phyloP scores from a whole-genome alignment of 1,284 basidiomycete genomes.

The Prillingera fragicola region DNA sequence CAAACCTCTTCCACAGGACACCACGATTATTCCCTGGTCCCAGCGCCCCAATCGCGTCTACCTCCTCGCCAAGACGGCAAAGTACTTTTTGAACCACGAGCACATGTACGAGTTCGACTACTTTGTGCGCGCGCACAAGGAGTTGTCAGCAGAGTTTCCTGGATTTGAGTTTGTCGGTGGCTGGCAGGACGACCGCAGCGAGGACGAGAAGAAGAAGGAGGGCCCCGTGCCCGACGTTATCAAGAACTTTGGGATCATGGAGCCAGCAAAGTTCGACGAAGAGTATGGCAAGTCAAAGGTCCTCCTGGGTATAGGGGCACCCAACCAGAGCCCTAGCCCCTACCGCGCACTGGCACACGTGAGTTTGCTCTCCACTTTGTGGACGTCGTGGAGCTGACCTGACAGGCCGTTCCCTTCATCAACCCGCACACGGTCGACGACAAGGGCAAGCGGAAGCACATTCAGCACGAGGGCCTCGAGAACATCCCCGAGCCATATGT shows the following conservation, averaged over 20 bases:
- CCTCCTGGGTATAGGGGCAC: conserved; percentile 24
- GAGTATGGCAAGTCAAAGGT: conserved; percentile 1
- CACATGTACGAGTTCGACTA: conserved; percentile 6
- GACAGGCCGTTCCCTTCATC: conserved; percentile 1
- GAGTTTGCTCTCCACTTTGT: too few relatives aligned
- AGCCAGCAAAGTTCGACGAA: conserved; percentile 7
- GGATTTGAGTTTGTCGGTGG: conserved; percentile 19
- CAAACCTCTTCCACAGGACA: neutral
- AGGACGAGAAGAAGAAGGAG: neutral
- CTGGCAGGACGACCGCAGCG: conserved; percentile 12
- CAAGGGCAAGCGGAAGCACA: neutral
- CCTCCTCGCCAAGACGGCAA: conserved; percentile 21
- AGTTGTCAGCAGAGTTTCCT: conserved; percentile 12
- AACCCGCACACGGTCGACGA: conserved; percentile 2
- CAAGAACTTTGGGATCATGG: conserved; percentile 17
- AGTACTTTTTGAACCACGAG: conserved; percentile 21
- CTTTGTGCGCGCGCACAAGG: conserved; percentile 5
- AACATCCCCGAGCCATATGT: conserved; percentile 6
- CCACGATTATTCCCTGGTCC: neutral
- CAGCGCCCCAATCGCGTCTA: conserved; percentile 20
- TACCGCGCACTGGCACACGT: conserved; percentile 14
- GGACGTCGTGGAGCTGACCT: too few relatives aligned
- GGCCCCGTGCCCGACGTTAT: conserved; percentile 15
- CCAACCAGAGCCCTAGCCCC: conserved; percentile 17
- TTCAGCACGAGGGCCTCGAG: conserved; percentile 5